phyloP scores from a whole-genome alignment of 2,329 filamentous ascomycete species.

The Trichoderma harzianum region DNA sequence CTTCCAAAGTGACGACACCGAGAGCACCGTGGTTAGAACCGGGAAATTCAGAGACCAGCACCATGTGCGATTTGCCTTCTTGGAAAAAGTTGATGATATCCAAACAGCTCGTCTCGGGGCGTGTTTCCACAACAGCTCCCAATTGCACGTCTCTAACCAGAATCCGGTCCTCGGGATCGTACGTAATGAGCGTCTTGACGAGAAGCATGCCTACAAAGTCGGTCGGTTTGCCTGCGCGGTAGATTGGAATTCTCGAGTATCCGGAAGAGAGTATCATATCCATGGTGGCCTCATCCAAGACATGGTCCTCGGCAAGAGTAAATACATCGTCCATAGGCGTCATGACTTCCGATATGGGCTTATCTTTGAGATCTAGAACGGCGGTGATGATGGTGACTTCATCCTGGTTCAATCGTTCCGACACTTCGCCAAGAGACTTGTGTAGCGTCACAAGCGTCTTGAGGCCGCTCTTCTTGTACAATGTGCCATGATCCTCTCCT shows the following conservation, averaged over 20 bases:
- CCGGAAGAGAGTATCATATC: conserved; percentile 88
- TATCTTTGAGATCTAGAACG: conserved; percentile 93
- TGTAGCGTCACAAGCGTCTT: conserved; percentile 96
- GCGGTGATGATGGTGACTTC: conserved; percentile 99
- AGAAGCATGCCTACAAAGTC: conserved; percentile 98
- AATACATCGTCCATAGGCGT: conserved; percentile 98
- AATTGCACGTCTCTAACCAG: conserved; percentile 86
- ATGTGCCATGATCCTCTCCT: conserved; percentile 90
- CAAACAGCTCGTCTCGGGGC: conserved; percentile 90
- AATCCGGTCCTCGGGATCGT: conserved; percentile 89
- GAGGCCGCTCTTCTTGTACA: conserved; percentile 96
- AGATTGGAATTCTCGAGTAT: conserved; percentile 94
- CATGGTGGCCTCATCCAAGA: conserved; percentile 92
- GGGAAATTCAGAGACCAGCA: conserved; percentile 84
- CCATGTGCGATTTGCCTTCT: conserved; percentile 98
- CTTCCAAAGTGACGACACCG: conserved; percentile 92
- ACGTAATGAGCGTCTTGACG: conserved; percentile 98
- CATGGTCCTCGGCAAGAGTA: conserved; percentile 90
- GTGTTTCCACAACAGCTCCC: conserved; percentile 90
- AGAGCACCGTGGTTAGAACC: conserved; percentile 88
- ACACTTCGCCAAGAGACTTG: conserved; percentile 81
- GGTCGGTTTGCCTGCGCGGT: conserved; percentile 74
- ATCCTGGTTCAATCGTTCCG: conserved; percentile 89
- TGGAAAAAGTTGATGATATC: conserved; percentile 99
- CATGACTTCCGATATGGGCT: conserved; percentile 94